phyloP scores from a whole-genome alignment of 2,329 filamentous ascomycete species.

The Coniella vitis region DNA sequence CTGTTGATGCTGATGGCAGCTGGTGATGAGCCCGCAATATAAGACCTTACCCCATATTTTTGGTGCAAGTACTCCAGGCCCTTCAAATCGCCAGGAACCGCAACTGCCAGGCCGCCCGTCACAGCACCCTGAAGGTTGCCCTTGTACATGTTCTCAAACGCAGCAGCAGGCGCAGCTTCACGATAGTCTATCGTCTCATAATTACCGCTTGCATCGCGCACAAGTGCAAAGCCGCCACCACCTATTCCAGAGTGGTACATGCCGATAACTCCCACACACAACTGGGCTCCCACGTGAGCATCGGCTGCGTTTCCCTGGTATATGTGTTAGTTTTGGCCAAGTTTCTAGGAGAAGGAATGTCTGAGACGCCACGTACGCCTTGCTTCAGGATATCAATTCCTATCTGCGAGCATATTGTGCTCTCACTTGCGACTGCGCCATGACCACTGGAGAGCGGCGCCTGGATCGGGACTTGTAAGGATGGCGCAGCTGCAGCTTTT shows the following conservation, averaged over 20 bases:
- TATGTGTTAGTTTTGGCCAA: neutral
- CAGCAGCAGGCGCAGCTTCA: constrained; percentile 77
- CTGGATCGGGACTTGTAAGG: constrained; percentile 1
- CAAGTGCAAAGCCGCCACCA: constrained; percentile 84
- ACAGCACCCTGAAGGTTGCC: constrained; percentile 62
- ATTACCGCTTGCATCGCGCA: constrained; percentile 63
- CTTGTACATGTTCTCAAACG: constrained; percentile 78
- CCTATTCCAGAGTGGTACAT: constrained; percentile 81
- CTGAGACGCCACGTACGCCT: constrained; percentile 35
- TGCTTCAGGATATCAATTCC: constrained; percentile 54
- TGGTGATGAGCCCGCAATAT: too few relatives aligned
- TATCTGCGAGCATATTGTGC: constrained; percentile 59
- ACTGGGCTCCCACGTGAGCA: constrained; percentile 64
- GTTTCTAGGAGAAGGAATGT: neutral
- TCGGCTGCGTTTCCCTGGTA: constrained; percentile 67
- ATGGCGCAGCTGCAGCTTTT: constrained; percentile 4
- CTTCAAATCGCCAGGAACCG: constrained; percentile 66
- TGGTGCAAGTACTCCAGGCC: constrained; percentile 74
- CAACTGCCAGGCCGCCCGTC: constrained; percentile 64
- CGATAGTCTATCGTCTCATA: constrained; percentile 89
- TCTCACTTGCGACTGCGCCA: constrained; percentile 68
- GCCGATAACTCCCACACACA: constrained; percentile 68
- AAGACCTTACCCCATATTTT: constrained; percentile 52
- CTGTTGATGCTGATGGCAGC: too few relatives aligned
- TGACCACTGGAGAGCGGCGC: constrained; percentile 12